These are phyloP conservation scores for Eucalyptus viminalis DNA, from an alignment of 345 rosid species.

Conservation along the genomic window DNA sequence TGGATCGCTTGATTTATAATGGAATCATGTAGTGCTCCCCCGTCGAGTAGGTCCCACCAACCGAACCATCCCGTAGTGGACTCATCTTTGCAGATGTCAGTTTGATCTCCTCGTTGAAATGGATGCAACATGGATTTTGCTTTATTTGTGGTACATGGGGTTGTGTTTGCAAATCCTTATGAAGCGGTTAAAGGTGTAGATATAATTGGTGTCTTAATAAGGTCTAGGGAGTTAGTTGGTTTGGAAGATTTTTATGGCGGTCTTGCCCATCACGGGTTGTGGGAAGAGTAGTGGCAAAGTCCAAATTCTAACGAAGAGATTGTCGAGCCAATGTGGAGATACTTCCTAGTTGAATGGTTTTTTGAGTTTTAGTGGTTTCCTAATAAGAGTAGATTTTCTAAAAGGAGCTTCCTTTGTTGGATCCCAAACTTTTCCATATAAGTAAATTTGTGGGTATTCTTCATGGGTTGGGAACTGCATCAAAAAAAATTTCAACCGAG, in stretches of 20 bases:
- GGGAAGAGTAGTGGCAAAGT: background rate
- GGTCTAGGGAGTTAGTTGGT: background rate
- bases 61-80: too few relatives aligned
- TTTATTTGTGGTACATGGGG: background rate
- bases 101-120: background rate
- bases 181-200: background rate
- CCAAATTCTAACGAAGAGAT: too few relatives aligned
- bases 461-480: background rate
- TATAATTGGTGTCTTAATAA: background rate
- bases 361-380: too few relatives aligned
- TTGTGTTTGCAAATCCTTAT: background rate
- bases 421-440: background rate
- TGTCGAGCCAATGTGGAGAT: background rate
- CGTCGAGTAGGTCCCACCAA: too few relatives aligned
- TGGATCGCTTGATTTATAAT: too few relatives aligned
- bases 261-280: background rate
- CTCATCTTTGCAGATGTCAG: background rate
- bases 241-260: background rate
- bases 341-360: too few relatives aligned
- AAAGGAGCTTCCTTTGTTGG: background rate
- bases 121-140: background rate
- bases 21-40: too few relatives aligned
- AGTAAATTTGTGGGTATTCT: background rate
- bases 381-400: too few relatives aligned
- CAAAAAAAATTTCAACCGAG: background rate